Percentiles rank a stretch among this genome's conserved stretches.
Conservation (phyloP, 768 basidiomycete species). For the Multifurca ochricompacta region DNA sequence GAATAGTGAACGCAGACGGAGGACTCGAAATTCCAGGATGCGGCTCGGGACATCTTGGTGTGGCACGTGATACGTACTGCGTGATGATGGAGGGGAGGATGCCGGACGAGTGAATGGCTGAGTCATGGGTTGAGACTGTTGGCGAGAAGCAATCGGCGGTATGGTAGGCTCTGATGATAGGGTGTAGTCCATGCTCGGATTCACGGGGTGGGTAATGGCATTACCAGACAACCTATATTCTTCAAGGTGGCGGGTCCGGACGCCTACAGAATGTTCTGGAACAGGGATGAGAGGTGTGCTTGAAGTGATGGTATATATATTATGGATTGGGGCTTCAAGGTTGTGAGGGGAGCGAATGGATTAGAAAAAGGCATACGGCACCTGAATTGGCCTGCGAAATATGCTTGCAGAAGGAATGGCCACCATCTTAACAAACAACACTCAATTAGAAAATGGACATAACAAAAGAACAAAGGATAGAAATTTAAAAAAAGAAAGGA, state of each 20-base stretch:
- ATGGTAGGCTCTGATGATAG: not conserved
- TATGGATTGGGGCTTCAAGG: not conserved
- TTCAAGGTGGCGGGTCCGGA: not conserved
- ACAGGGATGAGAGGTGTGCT: not conserved
- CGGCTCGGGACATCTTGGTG: not conserved
- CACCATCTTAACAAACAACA: slow-evolving; percentile 1
- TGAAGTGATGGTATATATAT: not conserved
- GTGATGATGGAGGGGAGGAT: slow-evolving; percentile 17
- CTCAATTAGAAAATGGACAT: slow-evolving; percentile 5
- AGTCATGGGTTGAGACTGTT: not conserved
- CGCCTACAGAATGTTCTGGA: slow-evolving; percentile 14
- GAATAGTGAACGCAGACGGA: slow-evolving; percentile 14
- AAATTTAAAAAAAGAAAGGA: not conserved
- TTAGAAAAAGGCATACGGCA: not conserved
- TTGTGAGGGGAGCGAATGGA: not conserved
- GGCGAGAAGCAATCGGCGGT: not conserved
- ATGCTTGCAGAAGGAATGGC: not conserved
- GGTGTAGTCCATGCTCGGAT: not conserved
- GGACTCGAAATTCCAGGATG: not conserved
- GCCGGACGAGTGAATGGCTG: not conserved
- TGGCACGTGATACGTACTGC: not conserved
- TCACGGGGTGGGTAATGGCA: not conserved
- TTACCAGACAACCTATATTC: slow-evolving; percentile 7
- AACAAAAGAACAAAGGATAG: not conserved
- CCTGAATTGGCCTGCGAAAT: slow-evolving; percentile 2